Evolutionary conservation across 257 asterid species (phyloP), one percentile per base, ranked within the genome.

Genomic region (Nicotiana tabacum): DNA sequence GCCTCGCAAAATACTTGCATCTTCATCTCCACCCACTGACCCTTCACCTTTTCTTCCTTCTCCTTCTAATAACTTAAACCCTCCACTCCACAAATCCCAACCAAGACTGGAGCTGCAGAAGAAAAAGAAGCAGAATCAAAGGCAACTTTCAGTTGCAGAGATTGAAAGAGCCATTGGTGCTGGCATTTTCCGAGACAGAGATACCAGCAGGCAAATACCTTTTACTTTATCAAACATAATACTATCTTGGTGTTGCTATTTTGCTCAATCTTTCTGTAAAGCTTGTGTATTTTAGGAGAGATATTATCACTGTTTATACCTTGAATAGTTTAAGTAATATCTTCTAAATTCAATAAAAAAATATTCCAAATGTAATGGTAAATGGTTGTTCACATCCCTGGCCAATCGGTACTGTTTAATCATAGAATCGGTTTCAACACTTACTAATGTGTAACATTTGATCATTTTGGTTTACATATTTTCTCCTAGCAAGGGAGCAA

Each of bases 101-200:
- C 66, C 9, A 82, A 86, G 12, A 77, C 72, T 55, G 60, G 57
- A 58, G 9, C 10, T 12, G 32, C 80, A 35, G 68, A 32, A 27
- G 33, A 21, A n/a, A 82, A 84, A 81, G 77, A 85, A 82, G 70
- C 56, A 60, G 70, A 76, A 30, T 51, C 87, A 81, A 57, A 56
- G 78, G 74, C 90, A 84, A 85, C 93, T 91, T 11, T 84, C 95
- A n/a, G 48, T 93, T 82, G 55, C 90, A 76, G 97, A 94, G 84
- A 89, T 94, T 7, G 97, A 94, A 82, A 91, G 91, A 61, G 97
- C 97, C 66, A 93, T 94, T 30, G 97, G 97, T 15, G 95, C 97
- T 15, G 98, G 97, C 67, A 80, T 85, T 76, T 93, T 90, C 57
- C 88, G 92, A 10, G 98, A 91, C 64, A 84, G 86, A 72, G 96